These are phyloP conservation scores for Amaranthus tricolor DNA, from an alignment of 179 eudicot genomes.

Conservation along the genomic window DNA sequence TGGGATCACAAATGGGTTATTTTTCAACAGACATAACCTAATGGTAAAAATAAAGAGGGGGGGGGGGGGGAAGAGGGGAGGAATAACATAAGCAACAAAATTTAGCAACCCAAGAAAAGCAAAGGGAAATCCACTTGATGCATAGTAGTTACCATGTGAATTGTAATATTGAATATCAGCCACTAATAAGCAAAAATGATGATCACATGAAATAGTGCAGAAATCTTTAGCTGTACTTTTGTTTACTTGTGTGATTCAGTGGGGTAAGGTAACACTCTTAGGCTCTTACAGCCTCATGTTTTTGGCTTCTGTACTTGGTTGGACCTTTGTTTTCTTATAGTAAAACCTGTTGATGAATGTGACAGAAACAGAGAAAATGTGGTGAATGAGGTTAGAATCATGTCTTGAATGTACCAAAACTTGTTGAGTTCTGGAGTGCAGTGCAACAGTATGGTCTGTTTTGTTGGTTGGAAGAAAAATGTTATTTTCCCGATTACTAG, in stretches of 20 bases:
- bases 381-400: slow-evolving; percentile 9
- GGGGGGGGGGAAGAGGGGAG: too few relatives aligned
- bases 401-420: slow-evolving; percentile 8
- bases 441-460: background rate
- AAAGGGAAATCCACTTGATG: slow-evolving; percentile 11
- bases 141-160: background rate
- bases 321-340: background rate
- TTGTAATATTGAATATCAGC: slow-evolving; percentile 9
- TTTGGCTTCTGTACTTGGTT: slow-evolving; percentile 14
- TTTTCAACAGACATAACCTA: too few relatives aligned
- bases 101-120: slow-evolving; percentile 6
- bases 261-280: slow-evolving; percentile 13
- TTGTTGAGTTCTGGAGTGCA: background rate
- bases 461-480: background rate
- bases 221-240: slow-evolving; percentile 22
- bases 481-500: background rate
- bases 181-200: background rate
- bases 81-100: too few relatives aligned
- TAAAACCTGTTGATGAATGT: slow-evolving; percentile 14
- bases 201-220: slow-evolving; percentile 19
- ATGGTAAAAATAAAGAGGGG: background rate
- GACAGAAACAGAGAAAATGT: slow-evolving; percentile 13
- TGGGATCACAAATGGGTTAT: too few relatives aligned
- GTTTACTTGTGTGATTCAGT: slow-evolving; percentile 25
- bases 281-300: slow-evolving; percentile 19